Evolutionary conservation across 1,284 basidiomycete species (phyloP).

Genomic region (Cutaneotrichosporon sp.): DNA sequence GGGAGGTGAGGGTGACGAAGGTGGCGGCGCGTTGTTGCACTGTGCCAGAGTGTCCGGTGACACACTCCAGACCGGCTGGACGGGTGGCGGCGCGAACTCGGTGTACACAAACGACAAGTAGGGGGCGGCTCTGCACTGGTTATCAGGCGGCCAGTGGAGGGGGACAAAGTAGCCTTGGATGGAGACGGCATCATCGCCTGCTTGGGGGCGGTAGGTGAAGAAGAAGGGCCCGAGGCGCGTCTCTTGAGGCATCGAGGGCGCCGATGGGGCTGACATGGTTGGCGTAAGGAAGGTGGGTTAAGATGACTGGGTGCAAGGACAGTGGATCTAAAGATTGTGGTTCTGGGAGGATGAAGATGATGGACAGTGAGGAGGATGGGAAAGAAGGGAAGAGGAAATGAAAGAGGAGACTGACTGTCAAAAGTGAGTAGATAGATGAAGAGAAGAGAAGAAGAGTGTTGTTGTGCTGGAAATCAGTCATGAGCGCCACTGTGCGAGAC

Average conservation of each 20-base stretch:
- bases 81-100: neutral
- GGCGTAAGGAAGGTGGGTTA: neutral
- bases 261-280: neutral
- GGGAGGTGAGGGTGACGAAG: neutral
- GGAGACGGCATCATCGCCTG: constrained; percentile 1
- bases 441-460: constrained; percentile 5
- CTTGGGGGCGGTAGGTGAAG: constrained; percentile 15
- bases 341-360: neutral
- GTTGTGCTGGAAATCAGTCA: no score
- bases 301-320: neutral
- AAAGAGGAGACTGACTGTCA: neutral
- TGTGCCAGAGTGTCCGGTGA: neutral
- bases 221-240: constrained; percentile 16
- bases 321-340: neutral
- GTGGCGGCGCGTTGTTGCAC: neutral
- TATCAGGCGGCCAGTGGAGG: constrained; percentile 12
- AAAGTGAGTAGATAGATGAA: no score
- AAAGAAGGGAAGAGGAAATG: neutral
- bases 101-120: constrained; percentile 14
- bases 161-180: constrained; percentile 14
- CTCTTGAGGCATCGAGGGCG: neutral
- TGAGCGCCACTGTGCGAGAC: no score
- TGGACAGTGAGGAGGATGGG: neutral
- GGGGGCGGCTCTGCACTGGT: neutral
- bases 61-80: constrained; percentile 8